Evolutionary conservation across 768 basidiomycete genomes (phyloP).

Genomic region (Suillus luteus): DNA sequence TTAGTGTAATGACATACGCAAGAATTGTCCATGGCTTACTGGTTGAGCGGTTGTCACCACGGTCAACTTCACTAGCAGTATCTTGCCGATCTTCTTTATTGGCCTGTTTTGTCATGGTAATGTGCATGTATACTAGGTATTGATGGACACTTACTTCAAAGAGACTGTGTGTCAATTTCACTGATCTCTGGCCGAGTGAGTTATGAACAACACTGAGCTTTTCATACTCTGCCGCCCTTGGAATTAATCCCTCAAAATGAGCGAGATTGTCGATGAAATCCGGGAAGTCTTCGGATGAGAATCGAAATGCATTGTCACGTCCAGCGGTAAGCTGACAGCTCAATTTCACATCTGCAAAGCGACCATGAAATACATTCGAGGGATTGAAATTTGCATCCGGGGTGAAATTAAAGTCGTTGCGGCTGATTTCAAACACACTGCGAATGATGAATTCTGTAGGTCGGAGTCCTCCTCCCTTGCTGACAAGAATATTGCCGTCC

Average conservation of each 20-base stretch:
- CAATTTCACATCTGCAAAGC: background rate
- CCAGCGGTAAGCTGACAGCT: constrained; percentile 5
- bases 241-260: background rate
- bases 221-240: background rate
- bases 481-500: background rate
- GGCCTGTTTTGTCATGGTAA: background rate
- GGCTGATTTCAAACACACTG: constrained; percentile 6
- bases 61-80: background rate
- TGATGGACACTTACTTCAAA: constrained; percentile 7
- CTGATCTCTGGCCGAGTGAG: background rate
- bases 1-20: background rate
- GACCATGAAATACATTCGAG: constrained; percentile 3
- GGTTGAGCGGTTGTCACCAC: background rate
- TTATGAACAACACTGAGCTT: background rate
- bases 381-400: constrained; percentile 8
- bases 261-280: constrained; percentile 1
- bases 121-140: background rate
- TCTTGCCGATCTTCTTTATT: background rate
- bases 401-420: constrained; percentile 10
- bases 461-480: background rate
- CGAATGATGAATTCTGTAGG: constrained; percentile 1
- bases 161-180: constrained; percentile 1
- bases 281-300: background rate
- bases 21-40: background rate
- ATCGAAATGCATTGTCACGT: background rate